Evolutionary conservation across 257 asterid genomes (phyloP).

Genomic region (Scutellaria galericulata): DNA sequence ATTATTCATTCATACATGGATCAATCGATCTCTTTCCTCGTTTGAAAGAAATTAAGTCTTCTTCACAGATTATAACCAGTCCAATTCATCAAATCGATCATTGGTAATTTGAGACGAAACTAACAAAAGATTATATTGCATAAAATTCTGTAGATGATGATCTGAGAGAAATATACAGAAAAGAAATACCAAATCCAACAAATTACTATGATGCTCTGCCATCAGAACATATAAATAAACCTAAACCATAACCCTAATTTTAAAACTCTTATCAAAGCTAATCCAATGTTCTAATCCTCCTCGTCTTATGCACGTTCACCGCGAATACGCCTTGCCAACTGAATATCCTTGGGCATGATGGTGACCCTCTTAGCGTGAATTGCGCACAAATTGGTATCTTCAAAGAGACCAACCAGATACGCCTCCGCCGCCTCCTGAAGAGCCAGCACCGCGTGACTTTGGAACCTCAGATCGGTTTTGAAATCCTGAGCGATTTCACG

Average conservation of each 20-base stretch:
- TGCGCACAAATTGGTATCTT: constrained; percentile 77
- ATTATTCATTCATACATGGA: too few relatives aligned
- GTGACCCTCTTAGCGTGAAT: constrained; percentile 83
- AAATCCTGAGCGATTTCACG: constrained; percentile 45
- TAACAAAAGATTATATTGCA: not conserved
- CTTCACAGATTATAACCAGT: too few relatives aligned
- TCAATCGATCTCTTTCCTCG: too few relatives aligned
- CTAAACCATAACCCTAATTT: not conserved
- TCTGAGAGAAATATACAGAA: constrained; percentile 16
- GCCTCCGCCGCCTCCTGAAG: constrained; percentile 86
- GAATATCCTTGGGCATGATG: constrained; percentile 82
- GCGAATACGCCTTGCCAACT: constrained; percentile 77
- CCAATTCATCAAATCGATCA: too few relatives aligned
- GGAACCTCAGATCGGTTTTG: constrained; percentile 44
- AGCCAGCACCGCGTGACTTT: constrained; percentile 50
- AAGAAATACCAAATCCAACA: not conserved
- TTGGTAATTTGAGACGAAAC: too few relatives aligned
- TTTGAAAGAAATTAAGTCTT: too few relatives aligned
- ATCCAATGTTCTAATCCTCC: too few relatives aligned
- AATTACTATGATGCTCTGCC: not conserved
- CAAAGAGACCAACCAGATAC: constrained; percentile 72
- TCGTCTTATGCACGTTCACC: constrained; percentile 70
- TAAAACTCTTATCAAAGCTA: not conserved
- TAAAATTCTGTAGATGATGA: not conserved
- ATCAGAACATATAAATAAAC: not conserved